phyloP scores from a whole-genome alignment of 163 green algal genomes.

The Smithsoniella earleae region DNA sequence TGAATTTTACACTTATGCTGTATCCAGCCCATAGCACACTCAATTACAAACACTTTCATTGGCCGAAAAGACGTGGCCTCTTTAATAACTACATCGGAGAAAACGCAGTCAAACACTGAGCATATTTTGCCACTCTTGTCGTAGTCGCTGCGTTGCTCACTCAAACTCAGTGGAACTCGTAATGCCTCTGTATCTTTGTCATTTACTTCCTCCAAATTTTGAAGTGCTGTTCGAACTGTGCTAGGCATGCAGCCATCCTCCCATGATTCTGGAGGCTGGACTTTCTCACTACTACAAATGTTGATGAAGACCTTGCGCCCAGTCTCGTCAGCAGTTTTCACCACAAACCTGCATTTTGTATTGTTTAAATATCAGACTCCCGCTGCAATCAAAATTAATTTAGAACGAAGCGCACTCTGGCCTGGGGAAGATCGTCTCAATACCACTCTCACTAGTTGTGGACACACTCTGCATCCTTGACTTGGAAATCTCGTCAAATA shows the following conservation, averaged over 20 bases:
- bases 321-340: conserved; percentile 47
- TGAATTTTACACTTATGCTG: conserved; percentile 33
- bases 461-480: not conserved
- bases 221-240: conserved; percentile 7
- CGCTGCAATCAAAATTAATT: not conserved
- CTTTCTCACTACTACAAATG: conserved; percentile 43
- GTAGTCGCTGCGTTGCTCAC: conserved; percentile 34
- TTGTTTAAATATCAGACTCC: not conserved
- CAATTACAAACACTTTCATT: conserved; percentile 51
- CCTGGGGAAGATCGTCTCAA: not conserved
- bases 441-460: not conserved
- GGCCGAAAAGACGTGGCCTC: conserved; percentile 36
- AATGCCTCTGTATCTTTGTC: conserved; percentile 37
- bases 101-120: conserved; percentile 42
- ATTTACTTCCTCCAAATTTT: not conserved
- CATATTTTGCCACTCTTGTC: conserved; percentile 3
- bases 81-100: conserved; percentile 44
- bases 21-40: conserved; percentile 36
- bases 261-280: conserved; percentile 45
- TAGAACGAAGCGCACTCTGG: not conserved
- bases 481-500: conserved; percentile 28
- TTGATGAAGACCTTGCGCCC: conserved; percentile 56
- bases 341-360: conserved; percentile 44
- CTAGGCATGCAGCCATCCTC: conserved; percentile 41
- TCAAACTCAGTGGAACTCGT: conserved; percentile 44